These are phyloP conservation scores for Quercus suber DNA, from an alignment of 306 rosid species.

Conservation along the genomic window DNA sequence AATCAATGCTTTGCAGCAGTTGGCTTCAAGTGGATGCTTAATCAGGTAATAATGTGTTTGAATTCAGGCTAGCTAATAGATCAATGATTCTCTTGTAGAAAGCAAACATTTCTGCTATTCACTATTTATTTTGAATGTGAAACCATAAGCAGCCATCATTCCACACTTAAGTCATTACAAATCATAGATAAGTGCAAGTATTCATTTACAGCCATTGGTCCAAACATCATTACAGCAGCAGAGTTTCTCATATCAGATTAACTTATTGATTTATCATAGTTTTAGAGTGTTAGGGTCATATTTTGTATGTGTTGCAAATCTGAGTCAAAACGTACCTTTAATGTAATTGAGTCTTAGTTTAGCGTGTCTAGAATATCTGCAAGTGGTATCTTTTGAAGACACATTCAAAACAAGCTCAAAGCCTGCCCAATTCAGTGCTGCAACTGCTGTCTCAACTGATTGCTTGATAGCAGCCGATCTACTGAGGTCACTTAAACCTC, in stretches of 20 bases:
- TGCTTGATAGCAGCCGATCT: no score
- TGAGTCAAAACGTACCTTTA: no score
- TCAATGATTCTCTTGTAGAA: background rate
- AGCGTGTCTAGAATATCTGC: no score
- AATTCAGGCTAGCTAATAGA: background rate
- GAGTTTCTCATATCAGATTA: background rate
- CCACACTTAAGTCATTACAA: background rate
- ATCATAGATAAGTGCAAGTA: background rate
- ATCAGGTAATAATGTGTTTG: slow-evolving; percentile 58
- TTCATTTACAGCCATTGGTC: background rate
- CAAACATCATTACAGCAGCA: background rate
- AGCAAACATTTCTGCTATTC: background rate
- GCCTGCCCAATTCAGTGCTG: no score
- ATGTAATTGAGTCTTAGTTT: no score
- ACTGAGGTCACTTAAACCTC: no score
- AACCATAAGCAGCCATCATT: background rate
- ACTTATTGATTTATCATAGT: background rate
- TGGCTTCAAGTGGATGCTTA: slow-evolving; percentile 99
- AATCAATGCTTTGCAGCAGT: slow-evolving; percentile 83
- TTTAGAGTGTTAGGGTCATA: no score
- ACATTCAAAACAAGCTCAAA: no score
- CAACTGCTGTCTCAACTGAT: no score
- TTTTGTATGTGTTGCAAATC: no score
- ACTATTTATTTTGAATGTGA: background rate
- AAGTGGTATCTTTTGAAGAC: no score